Evolutionary conservation across 2,329 filamentous ascomycete genomes (phyloP).

Genomic region (Aspergillus texensis): DNA sequence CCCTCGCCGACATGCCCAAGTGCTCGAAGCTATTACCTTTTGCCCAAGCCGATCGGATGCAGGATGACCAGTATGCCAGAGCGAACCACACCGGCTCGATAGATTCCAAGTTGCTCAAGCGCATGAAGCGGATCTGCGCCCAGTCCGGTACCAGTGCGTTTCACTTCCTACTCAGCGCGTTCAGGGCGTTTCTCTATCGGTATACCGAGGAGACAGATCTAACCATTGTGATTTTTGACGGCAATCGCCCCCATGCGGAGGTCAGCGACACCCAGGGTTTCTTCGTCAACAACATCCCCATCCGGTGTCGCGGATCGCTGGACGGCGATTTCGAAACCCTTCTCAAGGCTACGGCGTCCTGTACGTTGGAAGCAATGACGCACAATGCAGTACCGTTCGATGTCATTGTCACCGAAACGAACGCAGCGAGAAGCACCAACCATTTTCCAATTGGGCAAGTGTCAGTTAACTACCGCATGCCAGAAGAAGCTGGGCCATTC

Average conservation of each 20-base stretch:
- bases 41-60: too few species aligned
- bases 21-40: background rate
- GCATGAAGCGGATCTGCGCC: slow-evolving; percentile 7
- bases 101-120: background rate
- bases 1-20: background rate
- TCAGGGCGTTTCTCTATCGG: slow-evolving; percentile 6
- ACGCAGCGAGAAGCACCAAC: background rate
- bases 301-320: background rate
- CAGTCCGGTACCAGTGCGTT: background rate
- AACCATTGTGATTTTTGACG: slow-evolving; percentile 7
- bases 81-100: too few species aligned
- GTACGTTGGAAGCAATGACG: background rate
- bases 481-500: background rate
- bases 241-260: slow-evolving; percentile 5
- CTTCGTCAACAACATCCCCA: slow-evolving; percentile 8
- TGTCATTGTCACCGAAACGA: slow-evolving; percentile 2
- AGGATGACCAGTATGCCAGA: too few species aligned
- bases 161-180: slow-evolving; percentile 4
- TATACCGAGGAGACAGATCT: slow-evolving; percentile 4
- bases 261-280: slow-evolving; percentile 2
- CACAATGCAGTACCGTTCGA: slow-evolving; percentile 5
- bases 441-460: slow-evolving; percentile 9
- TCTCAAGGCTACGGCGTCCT: background rate
- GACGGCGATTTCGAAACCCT: background rate
- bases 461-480: slow-evolving; percentile 5